phyloP scores from a whole-genome alignment of 2,329 filamentous ascomycete species.

The Periconia digitata region DNA sequence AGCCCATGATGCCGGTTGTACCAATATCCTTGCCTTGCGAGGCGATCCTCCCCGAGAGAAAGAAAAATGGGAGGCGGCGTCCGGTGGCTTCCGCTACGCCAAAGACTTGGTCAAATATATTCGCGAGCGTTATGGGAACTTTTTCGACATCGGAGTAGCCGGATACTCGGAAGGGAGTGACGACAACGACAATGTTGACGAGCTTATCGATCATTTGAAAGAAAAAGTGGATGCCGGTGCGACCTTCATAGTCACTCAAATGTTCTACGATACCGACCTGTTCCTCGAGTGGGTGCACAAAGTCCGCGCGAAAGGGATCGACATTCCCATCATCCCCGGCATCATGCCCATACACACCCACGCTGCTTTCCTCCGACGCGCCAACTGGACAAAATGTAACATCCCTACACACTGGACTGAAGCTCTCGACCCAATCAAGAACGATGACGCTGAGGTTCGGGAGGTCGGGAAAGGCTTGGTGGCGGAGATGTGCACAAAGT shows the following conservation, averaged over 20 bases:
- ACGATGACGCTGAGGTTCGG: conserved; percentile 89
- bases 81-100: conserved; percentile 87
- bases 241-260: conserved; percentile 94
- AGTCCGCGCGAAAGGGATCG: conserved; percentile 82
- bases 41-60: conserved; percentile 93
- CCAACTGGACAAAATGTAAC: conserved; percentile 85
- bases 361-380: conserved; percentile 85
- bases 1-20: conserved; percentile 93
- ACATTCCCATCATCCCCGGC: conserved; percentile 78
- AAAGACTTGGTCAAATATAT: conserved; percentile 88
- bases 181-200: conserved; percentile 84
- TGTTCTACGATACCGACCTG: conserved; percentile 98
- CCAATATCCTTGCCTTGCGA: conserved; percentile 91
- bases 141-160: conserved; percentile 97
- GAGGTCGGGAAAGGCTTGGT: conserved; percentile 86
- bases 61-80: conserved; percentile 87
- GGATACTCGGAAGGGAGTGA: conserved; percentile 96
- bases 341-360: conserved; percentile 97
- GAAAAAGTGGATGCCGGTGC: conserved; percentile 95
- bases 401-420: conserved; percentile 81
- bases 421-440: conserved; percentile 88
- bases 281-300: conserved; percentile 89
- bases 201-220: conserved; percentile 88
- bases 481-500: conserved; percentile 83
- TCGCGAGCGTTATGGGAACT: conserved; percentile 73